Conservation (phyloP, 192 early-diverging fungal species). For the Coemansia sp. region DNA sequence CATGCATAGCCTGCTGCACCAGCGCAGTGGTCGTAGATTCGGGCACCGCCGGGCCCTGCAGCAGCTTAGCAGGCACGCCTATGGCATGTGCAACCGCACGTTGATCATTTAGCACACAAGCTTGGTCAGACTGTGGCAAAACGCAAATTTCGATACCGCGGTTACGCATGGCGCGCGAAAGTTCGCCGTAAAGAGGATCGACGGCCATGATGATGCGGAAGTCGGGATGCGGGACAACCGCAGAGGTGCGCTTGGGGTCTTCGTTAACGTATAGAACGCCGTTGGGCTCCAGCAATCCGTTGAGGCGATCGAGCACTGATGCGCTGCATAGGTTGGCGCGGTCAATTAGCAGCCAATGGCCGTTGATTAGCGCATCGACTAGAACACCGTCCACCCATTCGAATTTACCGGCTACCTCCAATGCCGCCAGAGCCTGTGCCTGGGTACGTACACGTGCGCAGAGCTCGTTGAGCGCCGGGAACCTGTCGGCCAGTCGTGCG, state of each 20-base stretch:
- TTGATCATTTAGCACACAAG: slow-evolving; percentile 10
- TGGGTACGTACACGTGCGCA: background rate
- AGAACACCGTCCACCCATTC: slow-evolving; percentile 98
- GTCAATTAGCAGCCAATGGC: slow-evolving; percentile 93
- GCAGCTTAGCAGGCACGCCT: slow-evolving; percentile 15
- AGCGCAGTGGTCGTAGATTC: slow-evolving; percentile 15
- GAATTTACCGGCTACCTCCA: slow-evolving; percentile 76
- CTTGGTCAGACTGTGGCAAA: slow-evolving; percentile 13
- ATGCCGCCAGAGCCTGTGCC: slow-evolving; percentile 6
- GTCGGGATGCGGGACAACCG: slow-evolving; percentile 80
- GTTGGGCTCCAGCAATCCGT: slow-evolving; percentile 87
- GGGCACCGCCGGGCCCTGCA: background rate
- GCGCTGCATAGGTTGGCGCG: slow-evolving; percentile 95
- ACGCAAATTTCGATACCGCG: slow-evolving; percentile 89
- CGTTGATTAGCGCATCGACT: slow-evolving; percentile 85
- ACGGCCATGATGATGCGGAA: slow-evolving; percentile 97
- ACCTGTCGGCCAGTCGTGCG: background rate
- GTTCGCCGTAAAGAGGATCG: slow-evolving; percentile 88
- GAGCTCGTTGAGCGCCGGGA: background rate
- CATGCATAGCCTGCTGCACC: slow-evolving; percentile 36
- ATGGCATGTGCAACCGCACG: slow-evolving; percentile 12
- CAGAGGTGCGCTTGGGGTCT: slow-evolving; percentile 62
- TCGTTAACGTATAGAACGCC: slow-evolving; percentile 90
- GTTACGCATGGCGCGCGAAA: slow-evolving; percentile 97
- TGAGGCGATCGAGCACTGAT: slow-evolving; percentile 93